Evolutionary conservation across 345 rosid genomes (phyloP).

Genomic region (Abelmoschus esculentus): DNA sequence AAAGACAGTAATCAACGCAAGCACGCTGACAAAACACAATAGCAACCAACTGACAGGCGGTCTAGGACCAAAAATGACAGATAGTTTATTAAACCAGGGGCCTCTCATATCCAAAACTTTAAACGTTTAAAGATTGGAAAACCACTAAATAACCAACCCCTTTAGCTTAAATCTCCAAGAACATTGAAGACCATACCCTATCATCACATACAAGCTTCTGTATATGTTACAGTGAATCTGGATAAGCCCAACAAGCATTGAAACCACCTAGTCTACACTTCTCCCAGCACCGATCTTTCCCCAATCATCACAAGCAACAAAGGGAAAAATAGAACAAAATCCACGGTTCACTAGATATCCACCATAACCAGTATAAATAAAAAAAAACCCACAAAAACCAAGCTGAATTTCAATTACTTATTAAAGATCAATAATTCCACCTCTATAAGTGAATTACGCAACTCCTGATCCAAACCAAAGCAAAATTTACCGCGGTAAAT

Average conservation of each 20-base stretch:
- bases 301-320: conserved; percentile 8
- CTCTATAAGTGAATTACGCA: conserved; percentile 8
- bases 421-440: conserved; percentile 18
- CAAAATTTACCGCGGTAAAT: not conserved
- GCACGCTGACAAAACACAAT: conserved; percentile 51
- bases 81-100: conserved; percentile 57
- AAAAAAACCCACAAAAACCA: not conserved
- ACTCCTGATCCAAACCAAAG: conserved; percentile 12
- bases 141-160: conserved; percentile 21
- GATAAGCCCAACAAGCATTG: conserved; percentile 25
- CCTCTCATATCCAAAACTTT: conserved; percentile 76
- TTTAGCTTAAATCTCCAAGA: conserved; percentile 25
- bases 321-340: not conserved
- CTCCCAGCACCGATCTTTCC: conserved; percentile 8
- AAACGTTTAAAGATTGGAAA: conserved; percentile 16
- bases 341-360: conserved; percentile 5
- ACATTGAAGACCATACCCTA: conserved; percentile 28
- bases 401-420: conserved; percentile 12
- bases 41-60: conserved; percentile 57
- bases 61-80: conserved; percentile 59
- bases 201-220: conserved; percentile 29
- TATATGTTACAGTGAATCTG: conserved; percentile 22
- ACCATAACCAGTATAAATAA: conserved; percentile 1
- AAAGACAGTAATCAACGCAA: conserved; percentile 61
- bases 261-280: conserved; percentile 18